phyloP scores from a whole-genome alignment of 148 eudicot species.

The Amaranthus hypochondriacus region DNA sequence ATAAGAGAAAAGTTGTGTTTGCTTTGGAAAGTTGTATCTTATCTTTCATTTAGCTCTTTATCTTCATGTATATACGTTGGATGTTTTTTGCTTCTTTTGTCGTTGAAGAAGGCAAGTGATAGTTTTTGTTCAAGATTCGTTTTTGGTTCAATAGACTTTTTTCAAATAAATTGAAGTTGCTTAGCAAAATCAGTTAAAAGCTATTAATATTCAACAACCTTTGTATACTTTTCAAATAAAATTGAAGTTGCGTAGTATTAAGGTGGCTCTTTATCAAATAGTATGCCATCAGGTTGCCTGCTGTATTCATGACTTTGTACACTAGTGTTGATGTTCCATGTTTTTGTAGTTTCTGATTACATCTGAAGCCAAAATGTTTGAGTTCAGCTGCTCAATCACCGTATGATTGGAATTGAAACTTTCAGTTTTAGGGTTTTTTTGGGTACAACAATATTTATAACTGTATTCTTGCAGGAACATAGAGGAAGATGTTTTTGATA shows the following conservation, averaged over 20 bases:
- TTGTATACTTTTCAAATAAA: too few species aligned
- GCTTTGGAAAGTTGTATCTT: neutral
- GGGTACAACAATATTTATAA: neutral
- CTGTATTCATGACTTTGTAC: neutral
- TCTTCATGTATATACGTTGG: neutral
- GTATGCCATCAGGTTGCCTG: too few species aligned
- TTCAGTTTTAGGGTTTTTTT: neutral
- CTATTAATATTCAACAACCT: too few species aligned
- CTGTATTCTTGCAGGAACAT: slow-evolving; percentile 47
- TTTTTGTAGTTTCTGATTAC: too few species aligned
- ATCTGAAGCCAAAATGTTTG: neutral
- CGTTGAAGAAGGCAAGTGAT: neutral
- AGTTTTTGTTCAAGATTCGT: neutral
- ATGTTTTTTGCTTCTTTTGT: neutral
- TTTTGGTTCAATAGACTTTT: neutral
- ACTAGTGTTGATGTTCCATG: neutral
- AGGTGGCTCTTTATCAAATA: too few species aligned
- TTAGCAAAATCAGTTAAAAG: too few species aligned
- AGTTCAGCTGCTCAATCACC: neutral
- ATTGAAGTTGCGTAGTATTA: too few species aligned
- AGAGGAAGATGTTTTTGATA: slow-evolving; percentile 47
- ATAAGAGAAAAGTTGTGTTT: neutral
- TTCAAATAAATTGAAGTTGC: too few species aligned
- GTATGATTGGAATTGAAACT: neutral
- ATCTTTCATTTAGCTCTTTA: neutral